phyloP scores from a whole-genome alignment of 2,329 filamentous ascomycete genomes.

The Trichoderma endophyticum region DNA sequence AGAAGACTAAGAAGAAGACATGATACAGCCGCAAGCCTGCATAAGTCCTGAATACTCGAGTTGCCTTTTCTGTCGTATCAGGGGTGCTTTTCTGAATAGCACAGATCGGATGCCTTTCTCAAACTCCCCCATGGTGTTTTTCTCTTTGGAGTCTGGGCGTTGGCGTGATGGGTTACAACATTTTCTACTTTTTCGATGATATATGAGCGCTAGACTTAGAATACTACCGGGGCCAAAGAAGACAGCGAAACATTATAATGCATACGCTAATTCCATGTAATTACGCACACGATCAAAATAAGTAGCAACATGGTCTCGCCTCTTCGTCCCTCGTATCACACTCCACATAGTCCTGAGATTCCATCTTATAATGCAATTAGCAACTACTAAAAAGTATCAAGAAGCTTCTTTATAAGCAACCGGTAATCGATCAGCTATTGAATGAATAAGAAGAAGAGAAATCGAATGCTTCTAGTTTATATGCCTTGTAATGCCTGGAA shows the following conservation, averaged over 20 bases:
- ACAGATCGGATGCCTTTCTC: background rate
- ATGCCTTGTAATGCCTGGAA: background rate
- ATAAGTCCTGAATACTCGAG: constrained; percentile 54
- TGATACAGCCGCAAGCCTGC: background rate
- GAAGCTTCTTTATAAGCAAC: background rate
- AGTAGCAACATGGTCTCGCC: background rate
- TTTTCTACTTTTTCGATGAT: constrained; percentile 59
- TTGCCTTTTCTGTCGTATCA: constrained; percentile 57
- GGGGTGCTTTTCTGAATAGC: constrained; percentile 24
- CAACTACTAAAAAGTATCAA: background rate
- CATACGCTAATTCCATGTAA: constrained; percentile 39
- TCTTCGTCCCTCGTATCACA: background rate
- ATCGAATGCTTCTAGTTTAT: background rate
- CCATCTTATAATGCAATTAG: background rate
- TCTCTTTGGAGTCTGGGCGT: constrained; percentile 65
- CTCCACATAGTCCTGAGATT: background rate
- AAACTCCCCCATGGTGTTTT: constrained; percentile 49
- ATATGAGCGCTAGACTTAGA: background rate
- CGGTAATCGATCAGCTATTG: background rate
- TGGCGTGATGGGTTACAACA: constrained; percentile 71
- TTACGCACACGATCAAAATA: background rate
- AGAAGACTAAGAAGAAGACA: constrained; percentile 40
- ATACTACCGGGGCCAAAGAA: constrained; percentile 66
- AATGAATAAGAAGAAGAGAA: background rate
- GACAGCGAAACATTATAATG: constrained; percentile 71